phyloP scores from a whole-genome alignment of 805 yeast species.

The Wickerhamia fluorescens region DNA sequence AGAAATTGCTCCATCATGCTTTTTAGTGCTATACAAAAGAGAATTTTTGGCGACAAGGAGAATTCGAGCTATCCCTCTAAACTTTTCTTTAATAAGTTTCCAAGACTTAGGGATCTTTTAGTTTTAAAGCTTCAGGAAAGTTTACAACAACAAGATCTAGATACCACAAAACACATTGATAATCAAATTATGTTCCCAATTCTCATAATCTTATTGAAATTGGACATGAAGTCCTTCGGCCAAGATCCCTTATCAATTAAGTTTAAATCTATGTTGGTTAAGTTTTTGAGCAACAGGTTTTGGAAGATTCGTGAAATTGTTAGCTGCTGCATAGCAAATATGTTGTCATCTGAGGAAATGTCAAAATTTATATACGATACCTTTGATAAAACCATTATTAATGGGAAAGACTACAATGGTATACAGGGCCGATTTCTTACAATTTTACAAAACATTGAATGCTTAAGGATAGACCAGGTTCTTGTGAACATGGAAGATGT shows the following conservation, averaged over 20 bases:
- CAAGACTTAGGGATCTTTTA: conserved; percentile 45
- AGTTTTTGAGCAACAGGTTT: conserved; percentile 41
- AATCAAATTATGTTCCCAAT: conserved; percentile 70
- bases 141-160: neutral
- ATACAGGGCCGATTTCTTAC: no score
- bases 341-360: no score
- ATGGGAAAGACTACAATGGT: no score
- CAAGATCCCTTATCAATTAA: no score
- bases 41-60: conserved; percentile 63
- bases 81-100: conserved; percentile 63
- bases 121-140: conserved; percentile 28
- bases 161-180: conserved; percentile 17
- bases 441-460: no score
- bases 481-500: no score
- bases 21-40: conserved; percentile 74
- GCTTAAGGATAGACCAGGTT: no score
- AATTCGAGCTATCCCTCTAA: conserved; percentile 43
- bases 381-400: no score
- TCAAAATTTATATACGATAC: no score
- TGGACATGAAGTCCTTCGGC: no score
- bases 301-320: conserved; percentile 92
- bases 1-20: conserved; percentile 92
- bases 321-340: conserved; percentile 61
- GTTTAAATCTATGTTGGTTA: conserved; percentile 34
- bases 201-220: conserved; percentile 59